Evolutionary conservation across 139 green algal species (phyloP).

Genomic region (Nannochloris sp.): DNA sequence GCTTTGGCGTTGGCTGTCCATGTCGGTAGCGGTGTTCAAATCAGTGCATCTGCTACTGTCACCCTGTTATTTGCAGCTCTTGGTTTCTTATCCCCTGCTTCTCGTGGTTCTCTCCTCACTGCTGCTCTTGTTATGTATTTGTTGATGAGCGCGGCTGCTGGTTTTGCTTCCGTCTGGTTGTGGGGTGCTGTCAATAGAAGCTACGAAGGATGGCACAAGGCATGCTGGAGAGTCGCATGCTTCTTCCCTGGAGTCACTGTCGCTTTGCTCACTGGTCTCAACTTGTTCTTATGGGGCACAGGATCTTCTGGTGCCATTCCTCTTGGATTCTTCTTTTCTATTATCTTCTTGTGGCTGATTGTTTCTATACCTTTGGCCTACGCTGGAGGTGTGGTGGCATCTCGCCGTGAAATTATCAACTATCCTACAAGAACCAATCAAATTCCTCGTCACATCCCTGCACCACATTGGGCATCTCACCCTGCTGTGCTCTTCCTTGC

Average conservation of each 20-base stretch:
- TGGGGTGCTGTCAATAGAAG: constrained; percentile 79
- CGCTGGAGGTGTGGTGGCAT: constrained; percentile 34
- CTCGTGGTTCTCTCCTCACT: constrained; percentile 83
- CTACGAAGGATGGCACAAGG: constrained; percentile 53
- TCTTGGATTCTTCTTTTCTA: constrained; percentile 76
- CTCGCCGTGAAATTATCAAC: constrained; percentile 38
- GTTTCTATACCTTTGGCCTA: constrained; percentile 30
- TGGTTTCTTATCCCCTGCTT: constrained; percentile 89
- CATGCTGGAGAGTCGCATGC: constrained; percentile 43
- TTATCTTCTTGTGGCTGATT: constrained; percentile 74
- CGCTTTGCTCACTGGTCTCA: constrained; percentile 68
- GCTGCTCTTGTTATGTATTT: constrained; percentile 75
- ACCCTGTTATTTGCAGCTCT: constrained; percentile 87
- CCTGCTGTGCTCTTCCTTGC: constrained; percentile 73
- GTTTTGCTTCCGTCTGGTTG: constrained; percentile 61
- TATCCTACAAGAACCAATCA: constrained; percentile 79
- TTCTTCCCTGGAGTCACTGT: constrained; percentile 85
- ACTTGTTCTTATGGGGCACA: constrained; percentile 74
- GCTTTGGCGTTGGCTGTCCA: constrained; percentile 46
- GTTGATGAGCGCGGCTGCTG: constrained; percentile 59
- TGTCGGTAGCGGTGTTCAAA: constrained; percentile 82
- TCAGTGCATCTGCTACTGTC: constrained; percentile 61
- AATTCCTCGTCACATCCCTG: constrained; percentile 92
- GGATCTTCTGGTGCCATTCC: constrained; percentile 75
- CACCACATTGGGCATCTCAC: constrained; percentile 65